Evolutionary conservation across 108 stramenopile genomes (phyloP).

Genomic region (Cylindrotheca fusiformis): DNA sequence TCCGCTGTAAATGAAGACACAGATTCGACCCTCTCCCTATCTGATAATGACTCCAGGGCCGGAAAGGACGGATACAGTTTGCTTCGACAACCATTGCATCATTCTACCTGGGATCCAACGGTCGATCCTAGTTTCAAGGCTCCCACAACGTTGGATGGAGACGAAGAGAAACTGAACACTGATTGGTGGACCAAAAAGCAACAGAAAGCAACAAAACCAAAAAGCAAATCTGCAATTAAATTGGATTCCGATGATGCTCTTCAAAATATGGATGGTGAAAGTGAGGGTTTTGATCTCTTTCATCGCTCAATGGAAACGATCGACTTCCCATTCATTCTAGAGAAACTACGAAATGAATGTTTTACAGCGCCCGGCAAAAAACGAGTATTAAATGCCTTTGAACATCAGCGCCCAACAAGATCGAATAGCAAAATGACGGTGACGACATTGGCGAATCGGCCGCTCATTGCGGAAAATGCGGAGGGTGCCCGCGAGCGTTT

Average conservation of each 20-base stretch:
- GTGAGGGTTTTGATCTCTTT: conserved; percentile 50
- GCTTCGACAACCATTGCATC: conserved; percentile 58
- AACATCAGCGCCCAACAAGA: not conserved
- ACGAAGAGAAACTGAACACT: conserved; percentile 17
- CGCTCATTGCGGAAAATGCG: conserved; percentile 42
- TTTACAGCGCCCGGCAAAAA: conserved; percentile 43
- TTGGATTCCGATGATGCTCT: no score
- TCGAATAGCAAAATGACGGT: conserved; percentile 7
- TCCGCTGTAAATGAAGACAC: not conserved
- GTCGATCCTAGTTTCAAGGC: conserved; percentile 57
- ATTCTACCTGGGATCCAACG: conserved; percentile 55
- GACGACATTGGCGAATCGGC: conserved; percentile 17
- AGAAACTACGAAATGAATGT: conserved; percentile 55
- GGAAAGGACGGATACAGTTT: conserved; percentile 74
- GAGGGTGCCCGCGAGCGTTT: conserved; percentile 59
- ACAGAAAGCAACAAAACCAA: conserved; percentile 12
- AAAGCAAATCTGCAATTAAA: not conserved
- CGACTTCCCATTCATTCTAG: conserved; percentile 63
- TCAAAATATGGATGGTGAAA: no score
- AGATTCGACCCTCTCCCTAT: not conserved
- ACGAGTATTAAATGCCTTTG: conserved; percentile 35
- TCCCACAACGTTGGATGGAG: conserved; percentile 42
- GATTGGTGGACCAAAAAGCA: conserved; percentile 21
- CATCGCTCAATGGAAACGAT: conserved; percentile 67
- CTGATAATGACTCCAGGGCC: conserved; percentile 36